phyloP scores from a whole-genome alignment of 768 basidiomycete genomes.

The Leucocoprinus birnbaumii region DNA sequence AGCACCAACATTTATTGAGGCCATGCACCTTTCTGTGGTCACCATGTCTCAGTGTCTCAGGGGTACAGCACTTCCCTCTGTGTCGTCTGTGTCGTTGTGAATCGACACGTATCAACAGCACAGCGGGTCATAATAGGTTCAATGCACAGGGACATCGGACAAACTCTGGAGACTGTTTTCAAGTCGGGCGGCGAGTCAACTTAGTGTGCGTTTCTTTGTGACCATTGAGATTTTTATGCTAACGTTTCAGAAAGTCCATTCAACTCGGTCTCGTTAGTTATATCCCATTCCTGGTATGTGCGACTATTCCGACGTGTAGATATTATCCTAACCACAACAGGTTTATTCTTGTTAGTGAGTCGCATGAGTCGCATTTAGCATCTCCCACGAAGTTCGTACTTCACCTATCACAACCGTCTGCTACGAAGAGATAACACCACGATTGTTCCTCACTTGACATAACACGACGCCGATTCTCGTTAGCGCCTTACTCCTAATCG shows the following conservation, averaged over 20 bases:
- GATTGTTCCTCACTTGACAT: conserved; percentile 82
- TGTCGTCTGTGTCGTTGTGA: no score
- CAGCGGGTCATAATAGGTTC: conserved; percentile 46
- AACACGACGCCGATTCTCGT: conserved; percentile 84
- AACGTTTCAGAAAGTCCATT: neutral
- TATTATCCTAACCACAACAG: no score
- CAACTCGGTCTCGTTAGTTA: no score
- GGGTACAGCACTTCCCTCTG: conserved; percentile 85
- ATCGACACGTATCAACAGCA: neutral
- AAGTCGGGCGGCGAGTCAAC: conserved; percentile 83
- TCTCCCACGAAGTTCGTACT: neutral
- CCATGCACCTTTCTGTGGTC: conserved; percentile 91
- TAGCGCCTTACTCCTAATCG: conserved; percentile 86
- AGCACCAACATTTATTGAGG: no score
- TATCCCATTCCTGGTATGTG: conserved; percentile 48
- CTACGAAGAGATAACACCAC: conserved; percentile 89
- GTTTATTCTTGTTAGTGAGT: conserved; percentile 83
- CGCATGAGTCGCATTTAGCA: conserved; percentile 38
- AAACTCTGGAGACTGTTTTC: conserved; percentile 72
- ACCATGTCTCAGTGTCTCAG: conserved; percentile 79
- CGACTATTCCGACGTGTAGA: conserved; percentile 35
- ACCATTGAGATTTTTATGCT: conserved; percentile 34
- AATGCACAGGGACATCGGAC: conserved; percentile 95
- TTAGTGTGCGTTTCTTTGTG: conserved; percentile 46
- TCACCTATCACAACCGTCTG: conserved; percentile 86